Evolutionary conservation across 139 green algal genomes (phyloP), one percentile per base, ranked within the genome.

Genomic region (Pedinophyceae sp.): DNA sequence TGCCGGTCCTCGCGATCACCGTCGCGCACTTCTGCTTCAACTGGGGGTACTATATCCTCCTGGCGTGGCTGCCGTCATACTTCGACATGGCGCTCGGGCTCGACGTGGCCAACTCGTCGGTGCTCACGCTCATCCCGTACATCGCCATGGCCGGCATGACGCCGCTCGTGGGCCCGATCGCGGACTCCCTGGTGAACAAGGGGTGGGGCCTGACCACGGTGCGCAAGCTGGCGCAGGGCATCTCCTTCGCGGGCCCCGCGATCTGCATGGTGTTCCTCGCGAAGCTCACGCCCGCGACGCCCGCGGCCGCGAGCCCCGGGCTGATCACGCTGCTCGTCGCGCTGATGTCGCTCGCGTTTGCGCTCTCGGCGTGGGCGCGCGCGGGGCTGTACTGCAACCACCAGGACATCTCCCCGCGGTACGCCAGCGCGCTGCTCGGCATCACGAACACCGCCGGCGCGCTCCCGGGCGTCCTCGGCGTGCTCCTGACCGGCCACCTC

Each of bases 21-120:
- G 80, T 81, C 13, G 87, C 84, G 2, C 91, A 98, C 76, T 98
- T 97, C 55, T 95, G 85, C 75, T 92, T 86, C 76, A 96, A 98
- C 71, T 98, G 87, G 83, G 75, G 75, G 39, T 92, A 96, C 65
- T 97, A 95, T 71, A 89, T 79, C 2, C 74, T 97, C 38, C 72
- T 96, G 43, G 80, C 91, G 1, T 98, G 91, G 91, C 78, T 98
- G 65, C 91, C 91, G 7, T 83, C 71, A 4, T 98, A 94, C 73
- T 97, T 95, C 69, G 87, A 92, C 48, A 74, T 95, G 40, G 71
- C 77, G 0, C 67, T 97, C 28, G 81, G 82, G 2, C 71, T 96
- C 24, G 83, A 88, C 41, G 78, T 93, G 47, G 73, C 87, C 56
- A 74, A 71, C 41, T 77, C 58, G 28, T 80, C 65, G 51, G 62